A percentile compares a stretch with the other conserved stretches of the same genome.
Evolutionary conservation across 495 filamentous ascomycete species (phyloP).

Genomic region (Podospora pseudocomata): DNA sequence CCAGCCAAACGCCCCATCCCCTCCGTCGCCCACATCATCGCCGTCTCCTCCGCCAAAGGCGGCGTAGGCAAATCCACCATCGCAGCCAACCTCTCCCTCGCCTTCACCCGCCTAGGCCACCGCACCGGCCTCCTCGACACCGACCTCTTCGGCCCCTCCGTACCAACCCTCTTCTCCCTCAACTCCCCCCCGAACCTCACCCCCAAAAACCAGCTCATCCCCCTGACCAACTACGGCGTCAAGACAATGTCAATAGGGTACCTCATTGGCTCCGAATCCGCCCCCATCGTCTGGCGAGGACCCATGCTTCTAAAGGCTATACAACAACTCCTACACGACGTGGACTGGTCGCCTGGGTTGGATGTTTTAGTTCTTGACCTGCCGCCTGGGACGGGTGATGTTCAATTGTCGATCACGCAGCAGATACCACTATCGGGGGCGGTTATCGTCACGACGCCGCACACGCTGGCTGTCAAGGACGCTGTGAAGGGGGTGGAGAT

Average conservation of each 20-base stretch:
- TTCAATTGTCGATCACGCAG: constrained; percentile 89
- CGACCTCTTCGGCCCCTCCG: constrained; percentile 93
- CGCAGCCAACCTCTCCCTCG: constrained; percentile 82
- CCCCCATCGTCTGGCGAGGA: constrained; percentile 90
- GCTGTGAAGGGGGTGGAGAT: constrained; percentile 86
- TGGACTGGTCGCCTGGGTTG: constrained; percentile 72
- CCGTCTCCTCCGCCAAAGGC: constrained; percentile 92
- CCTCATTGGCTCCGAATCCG: constrained; percentile 65
- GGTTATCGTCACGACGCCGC: constrained; percentile 89
- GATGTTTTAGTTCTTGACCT: constrained; percentile 89
- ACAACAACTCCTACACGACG: constrained; percentile 89
- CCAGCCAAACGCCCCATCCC: constrained; percentile 75
- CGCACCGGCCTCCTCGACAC: constrained; percentile 86
- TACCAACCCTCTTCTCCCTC: constrained; percentile 85
- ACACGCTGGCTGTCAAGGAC: constrained; percentile 84
- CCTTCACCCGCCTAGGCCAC: constrained; percentile 75
- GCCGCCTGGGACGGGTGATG: constrained; percentile 92
- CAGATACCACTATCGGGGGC: constrained; percentile 78
- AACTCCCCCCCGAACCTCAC: constrained; percentile 54
- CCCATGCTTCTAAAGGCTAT: constrained; percentile 97
- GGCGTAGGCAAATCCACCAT: constrained; percentile 96
- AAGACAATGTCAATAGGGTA: constrained; percentile 99
- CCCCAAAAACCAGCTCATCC: constrained; percentile 71
- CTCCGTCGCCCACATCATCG: constrained; percentile 81
- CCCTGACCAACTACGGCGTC: constrained; percentile 90